Evolutionary conservation across 169 alveolate species (phyloP).

Genomic region (Prorocentrum cordatum): DNA sequence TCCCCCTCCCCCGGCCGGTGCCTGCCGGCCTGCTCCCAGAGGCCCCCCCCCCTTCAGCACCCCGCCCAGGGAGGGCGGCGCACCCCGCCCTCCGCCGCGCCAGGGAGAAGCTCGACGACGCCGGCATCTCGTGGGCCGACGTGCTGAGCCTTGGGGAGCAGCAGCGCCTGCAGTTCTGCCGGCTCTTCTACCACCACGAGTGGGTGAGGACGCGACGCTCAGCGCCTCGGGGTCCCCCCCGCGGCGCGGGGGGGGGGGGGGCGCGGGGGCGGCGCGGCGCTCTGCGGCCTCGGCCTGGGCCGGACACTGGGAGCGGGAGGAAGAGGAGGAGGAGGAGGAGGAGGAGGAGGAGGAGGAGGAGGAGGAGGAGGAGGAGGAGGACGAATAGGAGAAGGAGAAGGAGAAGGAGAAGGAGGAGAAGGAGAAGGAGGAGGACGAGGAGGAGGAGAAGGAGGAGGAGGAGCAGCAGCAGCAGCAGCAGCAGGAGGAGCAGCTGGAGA

Average conservation of each 20-base stretch:
- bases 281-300: too few species aligned
- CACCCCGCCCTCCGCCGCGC: too few species aligned
- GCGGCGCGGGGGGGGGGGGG: too few species aligned
- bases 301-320: too few species aligned
- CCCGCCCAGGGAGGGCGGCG: too few species aligned
- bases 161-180: constrained; percentile 48
- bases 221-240: too few species aligned
- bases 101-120: constrained; percentile 40
- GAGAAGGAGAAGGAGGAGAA: neutral
- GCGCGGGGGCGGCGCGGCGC: too few species aligned
- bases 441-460: neutral
- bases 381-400: neutral
- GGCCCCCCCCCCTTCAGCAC: too few species aligned
- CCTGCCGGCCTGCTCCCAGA: too few species aligned
- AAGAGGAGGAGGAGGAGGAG: neutral
- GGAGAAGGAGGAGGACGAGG: neutral
- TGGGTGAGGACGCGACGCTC: too few species aligned
- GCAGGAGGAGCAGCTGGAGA: neutral
- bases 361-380: neutral
- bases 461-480: neutral
- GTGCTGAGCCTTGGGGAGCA: constrained; percentile 36
- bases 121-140: constrained; percentile 28
- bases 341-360: neutral
- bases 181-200: too few species aligned
- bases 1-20: too few species aligned